Evolutionary conservation across 257 asterid species (phyloP), one percentile per base, ranked within the genome.

Genomic region (Vinca minor): DNA sequence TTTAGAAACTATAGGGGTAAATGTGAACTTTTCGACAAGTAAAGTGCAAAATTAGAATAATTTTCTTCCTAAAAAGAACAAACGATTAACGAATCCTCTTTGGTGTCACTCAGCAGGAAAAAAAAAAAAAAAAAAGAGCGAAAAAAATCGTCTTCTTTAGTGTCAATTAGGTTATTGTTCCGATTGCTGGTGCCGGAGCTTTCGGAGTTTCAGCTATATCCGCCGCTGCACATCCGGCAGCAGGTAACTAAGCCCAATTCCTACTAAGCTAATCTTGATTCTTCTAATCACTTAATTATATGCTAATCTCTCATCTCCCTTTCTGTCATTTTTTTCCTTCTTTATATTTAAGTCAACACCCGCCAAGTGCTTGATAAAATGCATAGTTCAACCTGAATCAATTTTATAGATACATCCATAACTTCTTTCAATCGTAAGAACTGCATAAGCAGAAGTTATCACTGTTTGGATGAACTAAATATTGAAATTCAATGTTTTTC

Each of bases 301-400:
- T 41, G 46, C 17, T n/a, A 1, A 28, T 28, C 26, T 13, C 9
- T 8, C 18, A 14, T 6, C 11, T 4, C 39, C 26, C 10, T 26
- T 28, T 11, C 1, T 6, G 12, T 0, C 38, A 4, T 7, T 4
- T 53, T 28, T 18, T 31, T 28, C n/a, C 1, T 6, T 35, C 15
- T 41, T 44, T 41, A 10, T 7, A 2, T 41, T 14, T n/a, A 42
- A 14, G 47, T 3, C 46, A 2, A 11, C 6, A 35, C 58, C 38
- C 9, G 8, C 38, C 8, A 56, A 31, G 57, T 31, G 71, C 42
- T 68, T 60, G 45, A 49, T 34, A 7, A 50, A 68, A 60, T 28
- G 38, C n/a, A n/a, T 23, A 15, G 15, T 8, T 21, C 14, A 21
- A 9, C 13, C 23, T 21, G 25, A 52, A 25, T 52, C 18, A 14